Evolutionary conservation across 805 yeast genomes (phyloP), one percentile per base, ranked within the genome.

Genomic region (Metschnikowia cubensis): DNA sequence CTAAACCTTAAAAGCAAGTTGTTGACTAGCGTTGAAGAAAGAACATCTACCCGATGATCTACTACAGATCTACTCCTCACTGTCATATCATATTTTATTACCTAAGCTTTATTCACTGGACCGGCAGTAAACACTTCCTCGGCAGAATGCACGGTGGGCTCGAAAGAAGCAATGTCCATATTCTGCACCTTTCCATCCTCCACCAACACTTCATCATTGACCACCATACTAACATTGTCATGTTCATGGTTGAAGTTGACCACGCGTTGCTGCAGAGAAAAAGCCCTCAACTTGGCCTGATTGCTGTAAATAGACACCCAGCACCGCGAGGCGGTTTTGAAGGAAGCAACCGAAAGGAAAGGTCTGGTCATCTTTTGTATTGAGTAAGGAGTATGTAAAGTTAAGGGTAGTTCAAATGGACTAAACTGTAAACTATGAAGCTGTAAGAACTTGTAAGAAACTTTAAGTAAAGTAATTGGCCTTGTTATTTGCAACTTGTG

Each of bases 61-160:
- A 22, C 29, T 2, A 3, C 8, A 25, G 8, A 8, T 8, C 29
- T 10, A 25, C 29, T 3, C 11, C 8, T 10, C 8, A 3, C 1
- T 25, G 1, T 8, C 29, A 8, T 25, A 25, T 8, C 11, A 8
- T 8, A 7, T 15, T 17, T 29, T 42, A 18, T 31, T 32, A 22
- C 14, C 22, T 15, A 43, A 20, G 58, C 59, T 60, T 58, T 64
- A 52, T 68, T 71, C 51, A 70, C 76, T 51, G 76, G 75, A 51
- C 75, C 72, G 50, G 77, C 73, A 59, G 77, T 72, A 58, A 62
- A 61, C 18, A 73, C 57, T 46, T 73, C 76, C 52, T 73, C 77
- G n/a, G 68, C 60, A 25, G 76, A 71, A 50, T 61, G 65, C 17
- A 73, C 65, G 33, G 67, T 63, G 15, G 77, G 76, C 56, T 73